Evolutionary conservation across 1,284 basidiomycete species (phyloP).

Genomic region (Marasmius sp.): DNA sequence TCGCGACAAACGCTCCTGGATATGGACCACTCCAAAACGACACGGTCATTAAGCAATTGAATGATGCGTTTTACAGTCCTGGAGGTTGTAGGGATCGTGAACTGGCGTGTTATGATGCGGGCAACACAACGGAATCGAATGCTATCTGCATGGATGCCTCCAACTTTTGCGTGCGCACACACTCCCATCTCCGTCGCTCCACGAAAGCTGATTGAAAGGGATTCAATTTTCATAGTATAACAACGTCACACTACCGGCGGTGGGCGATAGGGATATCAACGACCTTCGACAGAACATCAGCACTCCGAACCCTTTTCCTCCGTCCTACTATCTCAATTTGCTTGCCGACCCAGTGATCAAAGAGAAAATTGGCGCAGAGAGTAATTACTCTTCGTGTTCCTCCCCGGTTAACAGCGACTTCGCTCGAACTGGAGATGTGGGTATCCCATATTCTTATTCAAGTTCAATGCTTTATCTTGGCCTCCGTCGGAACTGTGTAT

Average conservation of each 20-base stretch:
- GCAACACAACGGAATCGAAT: constrained; percentile 42
- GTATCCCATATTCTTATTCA: not conserved
- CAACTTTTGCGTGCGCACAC: constrained; percentile 51
- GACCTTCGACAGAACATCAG: constrained; percentile 53
- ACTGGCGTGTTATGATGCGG: constrained; percentile 53
- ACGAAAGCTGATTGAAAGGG: too few species aligned
- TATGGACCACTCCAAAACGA: constrained; percentile 60
- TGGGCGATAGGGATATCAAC: constrained; percentile 51
- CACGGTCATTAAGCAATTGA: constrained; percentile 45
- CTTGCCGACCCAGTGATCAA: constrained; percentile 35
- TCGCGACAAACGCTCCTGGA: constrained; percentile 60
- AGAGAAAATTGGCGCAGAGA: constrained; percentile 52
- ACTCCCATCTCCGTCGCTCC: not conserved
- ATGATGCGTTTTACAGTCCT: constrained; percentile 43
- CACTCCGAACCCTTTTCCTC: constrained; percentile 52
- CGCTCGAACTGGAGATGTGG: constrained; percentile 38
- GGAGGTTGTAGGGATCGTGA: constrained; percentile 55
- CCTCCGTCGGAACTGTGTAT: not conserved
- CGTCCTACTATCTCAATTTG: constrained; percentile 52
- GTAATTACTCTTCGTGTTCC: constrained; percentile 47
- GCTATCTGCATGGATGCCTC: constrained; percentile 50
- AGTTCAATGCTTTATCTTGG: not conserved
- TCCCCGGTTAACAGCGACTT: constrained; percentile 41
- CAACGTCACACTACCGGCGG: constrained; percentile 48
- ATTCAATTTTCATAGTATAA: constrained; percentile 33